Percentiles rank a stretch among this genome's conserved stretches.
These are phyloP conservation scores for Stachybotrys echinatus DNA, from an alignment of 2,329 filamentous ascomycete genomes.

Conservation along the genomic window DNA sequence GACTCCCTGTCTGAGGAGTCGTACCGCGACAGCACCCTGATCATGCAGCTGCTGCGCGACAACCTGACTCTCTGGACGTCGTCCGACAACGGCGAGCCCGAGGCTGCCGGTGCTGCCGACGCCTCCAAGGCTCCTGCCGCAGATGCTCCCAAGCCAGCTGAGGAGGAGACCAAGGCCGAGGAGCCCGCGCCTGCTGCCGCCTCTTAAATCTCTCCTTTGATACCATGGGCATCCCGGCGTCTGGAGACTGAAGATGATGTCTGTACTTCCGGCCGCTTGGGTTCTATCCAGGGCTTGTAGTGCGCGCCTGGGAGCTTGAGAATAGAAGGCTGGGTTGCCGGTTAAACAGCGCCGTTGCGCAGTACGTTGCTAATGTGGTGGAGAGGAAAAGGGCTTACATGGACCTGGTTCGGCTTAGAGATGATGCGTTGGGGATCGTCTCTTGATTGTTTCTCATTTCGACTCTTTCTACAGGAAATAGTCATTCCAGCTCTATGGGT, in stretches of 20 bases:
- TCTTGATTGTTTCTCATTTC: slow-evolving; percentile 14
- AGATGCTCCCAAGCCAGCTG: slow-evolving; percentile 35
- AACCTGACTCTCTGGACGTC: slow-evolving; percentile 97
- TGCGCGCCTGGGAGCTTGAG: slow-evolving; percentile 17
- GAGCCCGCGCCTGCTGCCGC: slow-evolving; percentile 40
- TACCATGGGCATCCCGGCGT: slow-evolving; percentile 32
- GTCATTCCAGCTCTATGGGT: slow-evolving; percentile 14
- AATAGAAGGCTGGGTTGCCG: slow-evolving; percentile 28
- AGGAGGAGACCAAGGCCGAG: slow-evolving; percentile 40
- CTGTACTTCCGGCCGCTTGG: not conserved
- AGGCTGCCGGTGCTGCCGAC: slow-evolving; percentile 55
- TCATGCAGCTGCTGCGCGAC: slow-evolving; percentile 97
- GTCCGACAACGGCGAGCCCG: slow-evolving; percentile 77
- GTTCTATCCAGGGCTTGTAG: too few relatives aligned
- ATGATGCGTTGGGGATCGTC: not conserved
- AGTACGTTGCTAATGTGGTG: slow-evolving; percentile 28
- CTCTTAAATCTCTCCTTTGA: slow-evolving; percentile 43
- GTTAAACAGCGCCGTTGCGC: slow-evolving; percentile 25
- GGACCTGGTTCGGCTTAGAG: not conserved
- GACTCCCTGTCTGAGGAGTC: slow-evolving; percentile 96
- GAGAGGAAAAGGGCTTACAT: slow-evolving; percentile 22
- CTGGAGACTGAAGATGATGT: slow-evolving; percentile 27
- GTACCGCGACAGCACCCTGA: slow-evolving; percentile 96
- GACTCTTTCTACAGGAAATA: slow-evolving; percentile 30
- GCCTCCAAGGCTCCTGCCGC: slow-evolving; percentile 56